Evolutionary conservation across 495 filamentous ascomycete genomes (phyloP), one percentile per base, ranked within the genome.

Genomic region (Penicillium antarcticum): DNA sequence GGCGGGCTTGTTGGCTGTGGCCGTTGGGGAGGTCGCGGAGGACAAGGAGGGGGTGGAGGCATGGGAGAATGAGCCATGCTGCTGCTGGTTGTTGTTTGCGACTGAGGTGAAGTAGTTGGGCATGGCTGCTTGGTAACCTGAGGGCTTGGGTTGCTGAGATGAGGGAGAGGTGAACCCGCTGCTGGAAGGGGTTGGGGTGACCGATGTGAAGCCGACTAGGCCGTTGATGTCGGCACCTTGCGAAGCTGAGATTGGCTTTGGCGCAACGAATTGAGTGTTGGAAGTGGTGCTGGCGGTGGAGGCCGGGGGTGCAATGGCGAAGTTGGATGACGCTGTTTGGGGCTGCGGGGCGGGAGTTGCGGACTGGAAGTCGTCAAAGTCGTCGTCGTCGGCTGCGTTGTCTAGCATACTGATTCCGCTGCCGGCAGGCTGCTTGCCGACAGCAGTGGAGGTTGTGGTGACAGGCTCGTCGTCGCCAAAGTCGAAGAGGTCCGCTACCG

Each of bases 301-400:
- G 42, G 81, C 77, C 13, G 87, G 70, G 13, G 73, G 67, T 18
- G 67, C 62, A 16, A 79, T 73, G 4, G 69, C 58, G 55, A 80
- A 77, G 33, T 70, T 65, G 46, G 64, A 73, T 43, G 75, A 53
- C 14, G 73, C 64, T 38, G 77, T 61, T 21, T 75, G 57, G 40
- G 59, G 41, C 14, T 61, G 58, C 12, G 48, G 12, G 18, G 79
- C 72, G 14, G 90, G 84, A 4, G 87, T 77, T 13, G 95, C 94
- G n/a, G 91, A 92, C 68, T 95, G 90, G 79, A 97, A 97, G 65
- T 97, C 95, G 64, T 97, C 94, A 58, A 97, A 97, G 43, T 97
- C 95, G 58, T 98, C 94, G 57, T 98, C 92, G 53, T 95, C 91
- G 13, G 59, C 74, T 12, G 61, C 66, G 4, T 51, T 68, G 49